Base-by-base conservation (phyloP, 1,284 basidiomycete species). In the Boletus smithii region DNA sequence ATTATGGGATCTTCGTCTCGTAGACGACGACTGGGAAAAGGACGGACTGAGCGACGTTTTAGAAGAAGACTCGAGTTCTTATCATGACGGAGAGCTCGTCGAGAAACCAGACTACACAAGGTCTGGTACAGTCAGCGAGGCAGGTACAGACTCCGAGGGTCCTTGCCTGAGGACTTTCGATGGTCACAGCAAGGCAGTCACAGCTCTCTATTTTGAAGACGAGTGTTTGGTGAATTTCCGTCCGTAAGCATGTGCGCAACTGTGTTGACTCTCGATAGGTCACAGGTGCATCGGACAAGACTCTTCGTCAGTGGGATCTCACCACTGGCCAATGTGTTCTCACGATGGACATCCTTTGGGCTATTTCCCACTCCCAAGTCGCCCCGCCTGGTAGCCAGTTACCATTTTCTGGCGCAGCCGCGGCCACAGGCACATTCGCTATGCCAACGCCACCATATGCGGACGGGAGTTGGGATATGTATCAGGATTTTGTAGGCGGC, bases 341-440 rank as follows among this genome's bases (percentile, higher is more conserved):
- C 74, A 97, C 95, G 10, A 99, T 99, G 97, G 97, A 99, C 70
- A 97, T 99, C 52, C 81, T 99, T 16, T 99, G 97, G 97, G 95
- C 95, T 3, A 97, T 99, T 58, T 92, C 92, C 14, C 95, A 99
- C 70, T 86, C 93, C 2, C 78, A 85, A 8, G 69, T 76, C n/a
- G 65, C 75, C 2, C 62, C 65, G 10, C 58, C 78, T 53, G 67
- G 72, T 22, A 65, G 61, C 30, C 65, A 68, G 46, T 63, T 73
- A 49, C 69, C 73, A 26, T 81, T 87, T 64, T 68, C 79, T 23
- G 77, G 76, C 13, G 67, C 76, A 0, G 74, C 76, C 0, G 76
- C 81, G 0, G 78, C 81, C 6, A 75, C 83, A 10, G 81, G 81
- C 44, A 73, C 75, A 9, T 94, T 94, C 61, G 80, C 85, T 1